phyloP scores from a whole-genome alignment of 257 asterid species.

The Capsicum chinense region DNA sequence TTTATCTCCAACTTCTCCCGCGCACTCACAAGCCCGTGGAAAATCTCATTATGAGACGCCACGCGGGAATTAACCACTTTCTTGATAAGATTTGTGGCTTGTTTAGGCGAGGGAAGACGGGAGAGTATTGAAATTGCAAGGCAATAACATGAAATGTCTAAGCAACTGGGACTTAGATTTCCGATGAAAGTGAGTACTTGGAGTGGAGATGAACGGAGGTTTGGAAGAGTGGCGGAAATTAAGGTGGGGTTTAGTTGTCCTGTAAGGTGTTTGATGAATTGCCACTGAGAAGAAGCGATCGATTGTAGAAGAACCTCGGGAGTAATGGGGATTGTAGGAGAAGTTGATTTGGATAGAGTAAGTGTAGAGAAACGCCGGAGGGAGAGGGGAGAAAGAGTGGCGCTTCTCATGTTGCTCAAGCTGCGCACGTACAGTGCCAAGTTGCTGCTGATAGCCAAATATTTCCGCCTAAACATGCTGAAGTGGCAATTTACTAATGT shows the following conservation, averaged over 20 bases:
- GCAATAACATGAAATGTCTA: slow-evolving; percentile 49
- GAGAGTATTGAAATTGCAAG: slow-evolving; percentile 56
- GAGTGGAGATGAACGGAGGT: slow-evolving; percentile 51
- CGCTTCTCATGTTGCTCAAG: not conserved
- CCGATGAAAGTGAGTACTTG: slow-evolving; percentile 40
- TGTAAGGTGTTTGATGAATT: slow-evolving; percentile 57
- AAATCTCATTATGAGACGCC: slow-evolving; percentile 33
- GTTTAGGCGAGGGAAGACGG: slow-evolving; percentile 47
- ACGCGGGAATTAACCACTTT: slow-evolving; percentile 40
- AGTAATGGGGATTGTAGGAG: slow-evolving; percentile 30
- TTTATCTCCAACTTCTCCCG: slow-evolving; percentile 45
- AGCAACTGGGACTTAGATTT: slow-evolving; percentile 36
- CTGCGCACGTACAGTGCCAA: not conserved
- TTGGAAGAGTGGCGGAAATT: slow-evolving; percentile 45
- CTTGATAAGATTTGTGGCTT: slow-evolving; percentile 53
- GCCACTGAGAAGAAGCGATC: slow-evolving; percentile 59
- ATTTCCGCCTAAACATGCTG: not conserved
- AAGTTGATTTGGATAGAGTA: slow-evolving; percentile 21
- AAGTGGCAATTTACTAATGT: not conserved
- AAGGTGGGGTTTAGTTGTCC: slow-evolving; percentile 43
- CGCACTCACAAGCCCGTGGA: slow-evolving; percentile 49
- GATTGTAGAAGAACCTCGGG: slow-evolving; percentile 25
- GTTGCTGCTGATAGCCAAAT: not conserved
- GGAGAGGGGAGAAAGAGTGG: slow-evolving; percentile 26
- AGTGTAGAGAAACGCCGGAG: slow-evolving; percentile 32